A percentile compares a stretch with the other conserved stretches of the same genome.
Evolutionary conservation across 2,329 filamentous ascomycete species (phyloP).

Genomic region (Aspergillus quadricinctus): DNA sequence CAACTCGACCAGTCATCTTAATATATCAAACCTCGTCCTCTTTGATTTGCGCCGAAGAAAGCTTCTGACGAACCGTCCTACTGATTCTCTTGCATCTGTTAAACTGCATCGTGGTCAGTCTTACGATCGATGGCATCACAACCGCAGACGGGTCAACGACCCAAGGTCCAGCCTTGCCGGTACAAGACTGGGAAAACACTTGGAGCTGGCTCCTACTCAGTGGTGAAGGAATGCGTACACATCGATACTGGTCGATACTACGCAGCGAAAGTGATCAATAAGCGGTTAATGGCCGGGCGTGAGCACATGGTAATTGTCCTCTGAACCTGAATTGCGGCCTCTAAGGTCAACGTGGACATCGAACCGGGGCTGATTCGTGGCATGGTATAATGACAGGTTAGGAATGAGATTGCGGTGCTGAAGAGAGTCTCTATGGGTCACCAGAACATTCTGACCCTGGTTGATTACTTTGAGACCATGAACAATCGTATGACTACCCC

Average conservation of each 20-base stretch:
- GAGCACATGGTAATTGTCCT: constrained; percentile 79
- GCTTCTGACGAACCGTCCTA: not conserved
- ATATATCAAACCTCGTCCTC: not conserved
- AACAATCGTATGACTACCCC: constrained; percentile 67
- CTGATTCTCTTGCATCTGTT: not conserved
- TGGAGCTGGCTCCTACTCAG: constrained; percentile 93
- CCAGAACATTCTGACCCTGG: constrained; percentile 93
- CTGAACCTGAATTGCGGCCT: not conserved
- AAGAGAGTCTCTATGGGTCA: constrained; percentile 99
- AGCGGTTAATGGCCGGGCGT: constrained; percentile 91
- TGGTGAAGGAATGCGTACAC: constrained; percentile 98
- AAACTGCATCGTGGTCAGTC: not conserved
- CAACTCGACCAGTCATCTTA: not conserved
- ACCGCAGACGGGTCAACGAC: constrained; percentile 31
- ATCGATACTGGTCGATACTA: constrained; percentile 98
- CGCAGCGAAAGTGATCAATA: constrained; percentile 99
- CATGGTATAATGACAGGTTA: constrained; percentile 56
- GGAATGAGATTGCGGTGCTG: constrained; percentile 95
- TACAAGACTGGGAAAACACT: constrained; percentile 99
- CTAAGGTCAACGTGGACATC: not conserved
- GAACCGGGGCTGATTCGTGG: not conserved
- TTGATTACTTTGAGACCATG: constrained; percentile 99
- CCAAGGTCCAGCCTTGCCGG: constrained; percentile 85
- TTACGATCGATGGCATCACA: constrained; percentile 26
- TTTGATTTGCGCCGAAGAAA: not conserved